Base-by-base conservation (phyloP, 2,329 filamentous ascomycete species). In the Fusarium xyrophilum region DNA sequence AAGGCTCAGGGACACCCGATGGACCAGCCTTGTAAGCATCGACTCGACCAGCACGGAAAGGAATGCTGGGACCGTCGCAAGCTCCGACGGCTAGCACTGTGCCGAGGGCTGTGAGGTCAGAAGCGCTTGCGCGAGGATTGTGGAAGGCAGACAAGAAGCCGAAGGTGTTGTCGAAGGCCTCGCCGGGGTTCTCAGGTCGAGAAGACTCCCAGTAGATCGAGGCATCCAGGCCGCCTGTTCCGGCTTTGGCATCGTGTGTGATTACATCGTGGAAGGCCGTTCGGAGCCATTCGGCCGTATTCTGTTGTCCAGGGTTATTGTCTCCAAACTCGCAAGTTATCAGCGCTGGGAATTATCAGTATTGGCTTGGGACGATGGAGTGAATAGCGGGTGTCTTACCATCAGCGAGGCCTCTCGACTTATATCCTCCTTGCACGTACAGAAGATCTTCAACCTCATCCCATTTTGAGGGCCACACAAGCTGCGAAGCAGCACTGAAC, bases 51-150 rank as follows among this genome's bases (percentile, higher is more conserved):
- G 69, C 69, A 6, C 76, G 73, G 43, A 75, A 77, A 0, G 75
- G 71, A 27, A 79, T 72, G 19, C 63, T 51, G 5, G 71, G 52
- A 47, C 71, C 59, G 4, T 55, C 15, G 32, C 70, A 89, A 4
- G 82, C 79, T 33, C 85, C 80, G 10, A 86, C 62, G 21, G 76
- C 71, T 5, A 74, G 62, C 3, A 78, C 65, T 1, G 76, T 72
- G 12, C 74, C 71, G 40, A 80, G 67, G 10, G 78, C 78, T 1
- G 79, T 62, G 5, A 79, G 67, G 44, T 80, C 78, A 1, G 78
- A 56, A 5, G 70, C 71, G 2, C 47, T 59, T 1, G 65, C 54
- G 0, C 62, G 62, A 6, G 28, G 52, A 15, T 43, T 68, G 30
- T 67, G 33, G 21, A 69, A 59, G 23, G 47, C 44, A 1, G 17